Evolutionary conservation across 306 rosid species (phyloP), one percentile per base, ranked within the genome.

Genomic region (apple (Malus domestica)): DNA sequence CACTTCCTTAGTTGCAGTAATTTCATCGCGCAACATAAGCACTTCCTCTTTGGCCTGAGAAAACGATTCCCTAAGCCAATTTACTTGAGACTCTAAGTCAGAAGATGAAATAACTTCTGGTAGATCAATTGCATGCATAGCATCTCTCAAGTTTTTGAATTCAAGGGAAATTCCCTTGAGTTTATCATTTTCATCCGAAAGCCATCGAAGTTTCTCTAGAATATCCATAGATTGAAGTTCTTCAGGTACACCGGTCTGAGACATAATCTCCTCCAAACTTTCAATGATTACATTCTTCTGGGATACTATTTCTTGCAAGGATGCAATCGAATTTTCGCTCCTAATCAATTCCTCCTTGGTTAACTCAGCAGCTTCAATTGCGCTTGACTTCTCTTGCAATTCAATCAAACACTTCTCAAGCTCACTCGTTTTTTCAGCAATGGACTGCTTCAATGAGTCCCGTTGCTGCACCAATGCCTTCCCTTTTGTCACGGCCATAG

Each of bases 381-480:
- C 93, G 74, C 68, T 87, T 68, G 88, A 92, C 85, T 88, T 92
- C 90, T 89, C 92, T 76, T 87, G 89, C 82, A 95, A 79, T 80
- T 88, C 96, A 51, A 33, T 70, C 68, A 77, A 82, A 82, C 81
- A 82, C 83, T 89, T 89, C 75, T 90, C 93, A 67, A 90, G 92
- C 89, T 89, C 93, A 38, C 80, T 83, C 68, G 82, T 81, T 68
- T 87, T 92, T 32, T 87, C 96, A 49, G 90, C 92, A 80, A 92
- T 71, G 64, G 88, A 80, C n/a, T 74, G 84, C 85, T 90, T 90
- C 81, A 95, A 82, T 5, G 86, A 84, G 84, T 92, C 96, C 79
- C 97, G 88, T 83, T 96, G 97, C 69, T 96, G 99, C 77, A 96
- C 96, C 87, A 96, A 79, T 4, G 93, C 98, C 87, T 96, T 96